phyloP scores from a whole-genome alignment of 2,329 filamentous ascomycete genomes.

The Scedosporium aurantiacum region DNA sequence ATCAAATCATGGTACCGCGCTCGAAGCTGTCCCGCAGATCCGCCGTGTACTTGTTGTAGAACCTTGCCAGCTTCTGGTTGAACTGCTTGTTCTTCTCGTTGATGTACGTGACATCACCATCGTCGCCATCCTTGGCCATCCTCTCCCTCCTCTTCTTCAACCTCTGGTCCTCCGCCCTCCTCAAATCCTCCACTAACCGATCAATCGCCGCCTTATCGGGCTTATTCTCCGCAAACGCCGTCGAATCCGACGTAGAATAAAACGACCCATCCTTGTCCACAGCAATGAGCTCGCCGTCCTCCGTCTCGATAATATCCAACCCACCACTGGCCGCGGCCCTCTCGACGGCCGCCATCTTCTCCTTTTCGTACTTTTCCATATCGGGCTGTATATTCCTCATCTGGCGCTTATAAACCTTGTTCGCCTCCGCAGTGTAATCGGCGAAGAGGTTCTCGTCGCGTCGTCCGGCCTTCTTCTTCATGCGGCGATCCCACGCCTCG shows the following conservation, averaged over 20 bases:
- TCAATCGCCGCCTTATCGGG: conserved; percentile 83
- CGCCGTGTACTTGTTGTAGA: conserved; percentile 97
- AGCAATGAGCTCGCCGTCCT: conserved; percentile 85
- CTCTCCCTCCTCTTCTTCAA: conserved; percentile 79
- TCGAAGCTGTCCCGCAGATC: conserved; percentile 98
- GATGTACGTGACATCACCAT: conserved; percentile 93
- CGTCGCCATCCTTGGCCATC: conserved; percentile 66
- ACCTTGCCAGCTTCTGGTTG: conserved; percentile 90
- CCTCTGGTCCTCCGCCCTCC: conserved; percentile 76
- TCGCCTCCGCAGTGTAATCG: conserved; percentile 77
- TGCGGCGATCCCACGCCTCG: conserved; percentile 83
- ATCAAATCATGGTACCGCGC: conserved; percentile 83
- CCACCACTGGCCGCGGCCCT: conserved; percentile 74
- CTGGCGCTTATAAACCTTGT: conserved; percentile 90
- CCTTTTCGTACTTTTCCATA: conserved; percentile 72
- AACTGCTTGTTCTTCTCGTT: conserved; percentile 99
- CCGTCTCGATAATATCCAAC: conserved; percentile 90
- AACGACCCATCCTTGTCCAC: conserved; percentile 86
- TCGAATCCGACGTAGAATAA: conserved; percentile 78
- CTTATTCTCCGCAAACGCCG: conserved; percentile 71
- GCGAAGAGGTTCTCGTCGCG: conserved; percentile 81
- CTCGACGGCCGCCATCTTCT: conserved; percentile 78
- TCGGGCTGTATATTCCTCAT: conserved; percentile 66
- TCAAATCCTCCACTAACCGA: conserved; percentile 72
- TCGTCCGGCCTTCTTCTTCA: conserved; percentile 74